These are phyloP conservation scores for Gynandropsis gynandra DNA, from an alignment of 345 rosid species.

Conservation along the genomic window DNA sequence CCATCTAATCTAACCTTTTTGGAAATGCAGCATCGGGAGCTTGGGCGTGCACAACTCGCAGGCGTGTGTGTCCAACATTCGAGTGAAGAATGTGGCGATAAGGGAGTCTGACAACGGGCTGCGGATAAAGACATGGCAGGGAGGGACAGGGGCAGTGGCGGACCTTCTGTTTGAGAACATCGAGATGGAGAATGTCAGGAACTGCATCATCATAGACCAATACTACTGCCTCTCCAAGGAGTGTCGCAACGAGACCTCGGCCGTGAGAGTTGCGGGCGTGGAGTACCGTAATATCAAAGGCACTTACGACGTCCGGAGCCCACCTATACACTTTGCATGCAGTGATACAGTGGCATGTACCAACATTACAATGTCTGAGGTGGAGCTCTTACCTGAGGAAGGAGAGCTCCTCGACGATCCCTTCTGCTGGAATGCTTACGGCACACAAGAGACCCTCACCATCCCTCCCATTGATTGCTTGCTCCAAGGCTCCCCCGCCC, in stretches of 20 bases:
- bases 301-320: slow-evolving; percentile 67
- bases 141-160: slow-evolving; percentile 71
- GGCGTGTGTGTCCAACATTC: slow-evolving; percentile 90
- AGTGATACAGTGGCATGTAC: slow-evolving; percentile 92
- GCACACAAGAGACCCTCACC: slow-evolving; percentile 66
- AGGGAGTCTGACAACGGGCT: slow-evolving; percentile 91
- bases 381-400: slow-evolving; percentile 80
- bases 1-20: no score
- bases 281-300: slow-evolving; percentile 77
- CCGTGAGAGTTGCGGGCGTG: slow-evolving; percentile 59
- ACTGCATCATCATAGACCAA: slow-evolving; percentile 88
- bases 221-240: slow-evolving; percentile 66
- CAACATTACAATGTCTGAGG: slow-evolving; percentile 80
- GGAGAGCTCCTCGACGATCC: slow-evolving; percentile 90
- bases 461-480: slow-evolving; percentile 82
- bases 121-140: slow-evolving; percentile 96
- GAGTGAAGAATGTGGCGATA: slow-evolving; percentile 52
- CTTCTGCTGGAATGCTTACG: slow-evolving; percentile 96
- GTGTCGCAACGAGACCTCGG: slow-evolving; percentile 76
- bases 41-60: slow-evolving; percentile 87
- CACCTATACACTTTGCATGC: slow-evolving; percentile 92
- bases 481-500: slow-evolving; percentile 57
- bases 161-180: slow-evolving; percentile 69
- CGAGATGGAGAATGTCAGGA: slow-evolving; percentile 83
- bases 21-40: slow-evolving; percentile 83